Evolutionary conservation across 1,284 basidiomycete genomes (phyloP).

Genomic region (Rhodotorula glutinis): DNA sequence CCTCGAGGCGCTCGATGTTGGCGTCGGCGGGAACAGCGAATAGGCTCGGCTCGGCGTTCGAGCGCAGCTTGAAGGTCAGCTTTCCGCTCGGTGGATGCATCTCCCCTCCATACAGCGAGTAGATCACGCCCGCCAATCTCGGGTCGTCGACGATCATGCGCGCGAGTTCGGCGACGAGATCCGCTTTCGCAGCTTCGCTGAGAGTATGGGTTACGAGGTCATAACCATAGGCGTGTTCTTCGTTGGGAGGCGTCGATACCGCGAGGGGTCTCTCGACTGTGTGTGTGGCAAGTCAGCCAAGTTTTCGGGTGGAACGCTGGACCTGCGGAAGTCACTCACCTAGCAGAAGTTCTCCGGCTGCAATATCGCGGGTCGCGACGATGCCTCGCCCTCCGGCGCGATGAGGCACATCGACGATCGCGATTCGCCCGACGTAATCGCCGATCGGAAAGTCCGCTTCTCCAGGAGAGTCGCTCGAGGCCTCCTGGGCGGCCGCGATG

Average conservation of each 20-base stretch:
- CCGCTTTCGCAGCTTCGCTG: not conserved
- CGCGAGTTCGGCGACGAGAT: not conserved
- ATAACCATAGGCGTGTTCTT: not conserved
- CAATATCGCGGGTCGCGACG: constrained; percentile 16
- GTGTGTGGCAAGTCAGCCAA: too few species aligned
- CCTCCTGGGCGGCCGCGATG: not conserved
- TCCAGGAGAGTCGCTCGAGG: not conserved
- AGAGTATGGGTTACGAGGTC: not conserved
- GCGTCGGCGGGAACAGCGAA: not conserved
- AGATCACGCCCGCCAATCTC: not conserved
- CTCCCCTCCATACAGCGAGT: constrained; percentile 13
- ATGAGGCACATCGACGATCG: not conserved
- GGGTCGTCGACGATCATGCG: constrained; percentile 14
- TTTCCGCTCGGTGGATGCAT: not conserved
- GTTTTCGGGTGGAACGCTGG: too few species aligned
- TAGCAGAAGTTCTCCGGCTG: constrained; percentile 18
- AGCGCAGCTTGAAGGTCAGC: not conserved
- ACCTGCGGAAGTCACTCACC: constrained; percentile 1
- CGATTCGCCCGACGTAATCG: constrained; percentile 17
- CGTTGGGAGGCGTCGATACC: not conserved
- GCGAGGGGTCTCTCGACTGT: constrained; percentile 21
- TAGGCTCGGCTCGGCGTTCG: not conserved
- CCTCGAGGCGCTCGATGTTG: constrained; percentile 10
- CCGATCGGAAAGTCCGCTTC: not conserved
- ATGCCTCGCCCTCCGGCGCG: constrained; percentile 22